Base-by-base conservation (phyloP, 129 eudicot species). In the Kitagawia praeruptora region DNA sequence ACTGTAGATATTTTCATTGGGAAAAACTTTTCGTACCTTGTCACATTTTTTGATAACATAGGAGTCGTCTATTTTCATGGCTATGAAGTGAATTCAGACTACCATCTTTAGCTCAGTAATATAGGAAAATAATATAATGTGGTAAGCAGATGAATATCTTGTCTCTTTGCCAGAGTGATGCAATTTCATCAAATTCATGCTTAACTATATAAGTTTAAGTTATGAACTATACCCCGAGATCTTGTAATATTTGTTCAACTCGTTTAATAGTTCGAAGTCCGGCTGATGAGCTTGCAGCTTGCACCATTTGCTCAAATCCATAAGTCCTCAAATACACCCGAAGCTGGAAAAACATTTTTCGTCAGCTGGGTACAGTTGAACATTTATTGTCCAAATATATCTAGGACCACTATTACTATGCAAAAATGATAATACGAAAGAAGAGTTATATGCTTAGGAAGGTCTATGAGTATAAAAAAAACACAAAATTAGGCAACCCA, bases 271-370 rank as follows among this genome's bases (percentile, higher is more conserved):
- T 92, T 80, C 96, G 92, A 79, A 92, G 89, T 80, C 99, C 97
- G 6, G 99, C 97, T 56, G 98, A 86, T 76, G 99, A 89, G 87
- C 95, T 96, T 48, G 93, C 99, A 84, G 96, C 99, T 89, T 96
- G 96, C 86, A 96, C 99, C 98, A 96, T 96, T 85, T 96, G 94
- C 61, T 92, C 98, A 76, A 92, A 89, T 41, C 88, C 99, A 48
- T 92, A 92, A 21, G 99, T 87, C 82, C 99, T 85, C 88, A 90
- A 86, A 84, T 96, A 92, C 69, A 96, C 99, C 72, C 91, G 93
- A 67, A 96, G 87, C 99, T 96, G 90, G 80, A 67, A 67, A 88
- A 85, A 73, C 63, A 64, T 61, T 54, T 61, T 63, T 41, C 76
- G 66, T 86, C 84, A 82, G 77, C 76, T 53, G 61, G 8, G 71